These are phyloP conservation scores for Microdochium trichocladiopsis DNA, from an alignment of 2,329 filamentous ascomycete genomes.

Conservation along the genomic window DNA sequence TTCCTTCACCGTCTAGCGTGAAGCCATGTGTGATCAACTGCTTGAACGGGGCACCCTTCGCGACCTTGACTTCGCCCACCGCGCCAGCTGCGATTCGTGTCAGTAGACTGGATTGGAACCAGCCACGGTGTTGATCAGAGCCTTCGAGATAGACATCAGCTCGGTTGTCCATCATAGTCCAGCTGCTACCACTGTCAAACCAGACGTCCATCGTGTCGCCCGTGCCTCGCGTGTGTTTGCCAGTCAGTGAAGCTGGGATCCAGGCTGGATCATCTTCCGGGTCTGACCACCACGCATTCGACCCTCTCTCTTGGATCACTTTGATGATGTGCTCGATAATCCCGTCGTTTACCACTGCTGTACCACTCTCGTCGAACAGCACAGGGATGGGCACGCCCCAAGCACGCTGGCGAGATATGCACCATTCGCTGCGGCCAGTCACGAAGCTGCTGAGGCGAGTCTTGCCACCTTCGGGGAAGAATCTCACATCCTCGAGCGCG, in stretches of 20 bases:
- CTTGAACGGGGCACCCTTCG: constrained; percentile 63
- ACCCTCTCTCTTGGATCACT: constrained; percentile 68
- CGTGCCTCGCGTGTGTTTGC: constrained; percentile 61
- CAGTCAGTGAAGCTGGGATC: constrained; percentile 59
- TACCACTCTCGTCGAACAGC: constrained; percentile 66
- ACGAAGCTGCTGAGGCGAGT: constrained; percentile 79
- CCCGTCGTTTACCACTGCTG: constrained; percentile 71
- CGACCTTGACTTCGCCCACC: constrained; percentile 23
- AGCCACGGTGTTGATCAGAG: constrained; percentile 91
- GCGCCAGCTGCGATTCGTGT: constrained; percentile 68
- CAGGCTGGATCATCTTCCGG: constrained; percentile 66
- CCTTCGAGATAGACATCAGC: constrained; percentile 93
- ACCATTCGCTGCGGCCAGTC: constrained; percentile 88
- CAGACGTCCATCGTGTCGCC: constrained; percentile 98
- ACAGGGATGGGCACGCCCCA: constrained; percentile 98
- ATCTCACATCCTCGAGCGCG: constrained; percentile 65
- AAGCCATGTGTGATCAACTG: constrained; percentile 95
- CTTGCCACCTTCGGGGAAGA: constrained; percentile 69
- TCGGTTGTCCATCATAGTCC: constrained; percentile 53
- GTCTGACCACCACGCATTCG: constrained; percentile 95
- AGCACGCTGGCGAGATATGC: constrained; percentile 88
- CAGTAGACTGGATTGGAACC: constrained; percentile 95
- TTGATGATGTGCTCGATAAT: constrained; percentile 80
- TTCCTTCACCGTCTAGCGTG: constrained; percentile 79
- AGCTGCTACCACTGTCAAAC: constrained; percentile 97